Base-by-base conservation (phyloP, 768 basidiomycete species). In the Coprinopsis strossmayeri region DNA sequence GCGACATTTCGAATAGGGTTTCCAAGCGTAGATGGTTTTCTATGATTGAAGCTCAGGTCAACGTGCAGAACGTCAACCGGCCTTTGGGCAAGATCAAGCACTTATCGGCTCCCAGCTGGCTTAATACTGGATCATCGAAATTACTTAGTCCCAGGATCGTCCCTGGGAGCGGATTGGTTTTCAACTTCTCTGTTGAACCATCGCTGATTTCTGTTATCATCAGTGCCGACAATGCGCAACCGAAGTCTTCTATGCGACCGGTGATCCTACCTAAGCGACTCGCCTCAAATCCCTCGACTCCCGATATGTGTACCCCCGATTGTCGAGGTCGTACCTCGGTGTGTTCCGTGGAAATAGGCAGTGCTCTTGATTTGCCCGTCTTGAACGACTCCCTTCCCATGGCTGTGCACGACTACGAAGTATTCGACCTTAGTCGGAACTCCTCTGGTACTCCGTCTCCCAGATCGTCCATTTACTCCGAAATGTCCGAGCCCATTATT, bases 21-120 rank as follows among this genome's bases (percentile, higher is more conserved):
- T 10, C 46, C 20, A 45, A 49, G 28, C 17, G 42, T n/a, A 35
- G 42, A 21, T 50, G 49, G 41, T 37, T 43, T 28, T 50, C 49
- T 9, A 43, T 50, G 42, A 50, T 50, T 20, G 48, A 42, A 17
- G 28, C 12, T 3, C 9, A 25, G 3, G 28, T 12, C 11, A 23
- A 21, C 10, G 21, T 9, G 20, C 9, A 12, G n/a, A 21, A 12
- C 5, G 40, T 15, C 12, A n/a, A 41, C n/a, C 13, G 9, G 3
- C 10, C 26, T 20, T 9, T 25, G 5, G 37, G 17, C 9, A 21
- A 42, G 11, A 42, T n/a, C 28, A 41, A 30, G 30, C 46, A 28
- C 25, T 27, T 26, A 27, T 49, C 48, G 2, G 38, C 48, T 11
- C 48, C 48, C 3, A 24, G n/a, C 9, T 25, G 23, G 30, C 3